Evolutionary conservation across 345 rosid species (phyloP).

Genomic region (Toxicodendron radicans): DNA sequence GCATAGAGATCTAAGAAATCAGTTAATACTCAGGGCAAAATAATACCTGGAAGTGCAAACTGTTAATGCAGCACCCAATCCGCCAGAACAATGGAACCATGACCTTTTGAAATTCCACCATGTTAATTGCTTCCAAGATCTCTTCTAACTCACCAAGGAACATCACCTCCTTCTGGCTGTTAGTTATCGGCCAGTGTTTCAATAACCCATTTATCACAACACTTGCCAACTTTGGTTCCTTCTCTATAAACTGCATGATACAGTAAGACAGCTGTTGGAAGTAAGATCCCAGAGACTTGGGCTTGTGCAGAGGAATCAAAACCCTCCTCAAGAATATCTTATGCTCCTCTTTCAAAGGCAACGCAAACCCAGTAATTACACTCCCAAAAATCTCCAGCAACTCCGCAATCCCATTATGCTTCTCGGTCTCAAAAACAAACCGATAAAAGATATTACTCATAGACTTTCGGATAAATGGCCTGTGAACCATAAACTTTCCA

Average conservation of each 20-base stretch:
- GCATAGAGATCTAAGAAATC: no score
- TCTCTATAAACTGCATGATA: constrained; percentile 77
- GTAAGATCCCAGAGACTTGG: constrained; percentile 72
- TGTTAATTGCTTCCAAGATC: constrained; percentile 67
- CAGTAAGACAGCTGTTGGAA: constrained; percentile 80
- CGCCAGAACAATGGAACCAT: constrained; percentile 78
- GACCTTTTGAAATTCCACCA: constrained; percentile 75
- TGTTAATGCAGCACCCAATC: constrained; percentile 77
- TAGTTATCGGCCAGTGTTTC: constrained; percentile 86
- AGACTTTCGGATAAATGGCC: constrained; percentile 78
- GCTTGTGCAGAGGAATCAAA: constrained; percentile 84
- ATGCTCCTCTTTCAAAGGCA: constrained; percentile 92
- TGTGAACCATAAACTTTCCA: constrained; percentile 90
- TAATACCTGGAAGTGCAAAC: constrained; percentile 84
- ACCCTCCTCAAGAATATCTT: constrained; percentile 84
- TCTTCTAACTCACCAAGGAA: constrained; percentile 83
- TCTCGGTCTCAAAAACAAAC: constrained; percentile 79
- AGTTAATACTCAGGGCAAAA: not conserved
- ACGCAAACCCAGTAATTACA: constrained; percentile 75
- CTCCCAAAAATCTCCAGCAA: constrained; percentile 88
- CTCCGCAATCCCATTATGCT: constrained; percentile 78
- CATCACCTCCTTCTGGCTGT: constrained; percentile 91
- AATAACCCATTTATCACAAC: constrained; percentile 63
- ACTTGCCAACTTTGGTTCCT: constrained; percentile 72
- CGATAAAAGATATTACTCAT: constrained; percentile 71